Evolutionary conservation across 441 rosid species (phyloP).

Genomic region (Geranium incanum): DNA sequence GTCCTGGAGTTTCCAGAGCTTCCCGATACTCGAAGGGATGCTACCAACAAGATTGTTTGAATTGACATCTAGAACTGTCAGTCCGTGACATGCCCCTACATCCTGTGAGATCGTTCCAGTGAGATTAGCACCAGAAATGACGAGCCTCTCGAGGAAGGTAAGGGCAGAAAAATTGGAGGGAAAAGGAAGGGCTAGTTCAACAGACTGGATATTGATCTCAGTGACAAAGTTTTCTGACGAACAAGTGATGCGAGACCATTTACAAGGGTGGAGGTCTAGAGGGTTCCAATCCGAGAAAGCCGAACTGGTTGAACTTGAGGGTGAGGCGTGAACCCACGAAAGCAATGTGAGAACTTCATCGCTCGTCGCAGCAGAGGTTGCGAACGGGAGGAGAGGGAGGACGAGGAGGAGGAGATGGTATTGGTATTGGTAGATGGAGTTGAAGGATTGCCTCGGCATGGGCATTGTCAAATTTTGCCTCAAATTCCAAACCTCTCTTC

Average conservation of each 20-base stretch:
- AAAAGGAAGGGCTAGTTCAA: slow-evolving; percentile 45
- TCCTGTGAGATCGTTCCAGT: slow-evolving; percentile 43
- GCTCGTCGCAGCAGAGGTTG: slow-evolving; percentile 31
- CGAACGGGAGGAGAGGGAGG: slow-evolving; percentile 22
- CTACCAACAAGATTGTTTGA: slow-evolving; percentile 52
- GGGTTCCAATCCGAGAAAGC: slow-evolving; percentile 47
- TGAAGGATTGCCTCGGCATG: slow-evolving; percentile 45
- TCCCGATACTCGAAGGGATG: slow-evolving; percentile 48
- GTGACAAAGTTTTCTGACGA: slow-evolving; percentile 40
- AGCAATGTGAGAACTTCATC: slow-evolving; percentile 39
- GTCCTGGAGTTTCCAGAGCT: slow-evolving; percentile 42
- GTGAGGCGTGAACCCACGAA: slow-evolving; percentile 50
- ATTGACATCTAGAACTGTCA: slow-evolving; percentile 41
- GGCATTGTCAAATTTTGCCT: slow-evolving; percentile 38
- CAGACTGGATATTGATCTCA: slow-evolving; percentile 45
- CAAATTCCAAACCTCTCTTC: slow-evolving; percentile 50
- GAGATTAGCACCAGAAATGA: slow-evolving; percentile 49
- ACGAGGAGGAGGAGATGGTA: slow-evolving; percentile 24
- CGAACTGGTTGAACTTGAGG: slow-evolving; percentile 31
- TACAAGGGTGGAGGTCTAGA: slow-evolving; percentile 52
- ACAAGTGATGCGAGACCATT: slow-evolving; percentile 51
- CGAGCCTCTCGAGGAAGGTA: slow-evolving; percentile 39
- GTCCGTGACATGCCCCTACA: slow-evolving; percentile 36
- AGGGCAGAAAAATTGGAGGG: slow-evolving; percentile 49
- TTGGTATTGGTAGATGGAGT: too few relatives aligned